Conservation (phyloP, 2,329 filamentous ascomycete genomes). For the Scytalidium lignicola region DNA sequence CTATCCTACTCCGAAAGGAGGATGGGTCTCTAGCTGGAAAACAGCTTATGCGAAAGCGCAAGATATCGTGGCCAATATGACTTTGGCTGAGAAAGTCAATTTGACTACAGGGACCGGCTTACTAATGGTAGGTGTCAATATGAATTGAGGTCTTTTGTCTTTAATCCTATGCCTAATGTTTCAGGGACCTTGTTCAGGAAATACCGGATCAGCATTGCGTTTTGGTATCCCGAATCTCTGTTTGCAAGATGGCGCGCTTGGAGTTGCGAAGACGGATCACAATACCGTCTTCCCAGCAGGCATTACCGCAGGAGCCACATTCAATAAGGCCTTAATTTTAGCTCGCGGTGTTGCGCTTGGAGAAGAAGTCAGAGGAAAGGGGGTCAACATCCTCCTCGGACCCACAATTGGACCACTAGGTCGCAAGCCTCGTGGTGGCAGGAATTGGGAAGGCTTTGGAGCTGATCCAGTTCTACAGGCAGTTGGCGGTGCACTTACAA, state of each 20-base stretch:
- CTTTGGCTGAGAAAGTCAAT: constrained; percentile 75
- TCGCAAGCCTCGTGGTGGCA: constrained; percentile 65
- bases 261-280: constrained; percentile 68
- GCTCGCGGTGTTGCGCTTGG: constrained; percentile 63
- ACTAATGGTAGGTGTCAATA: constrained; percentile 53
- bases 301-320: constrained; percentile 72
- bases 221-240: constrained; percentile 70
- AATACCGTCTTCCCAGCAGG: constrained; percentile 74
- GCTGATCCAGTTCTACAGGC: constrained; percentile 62
- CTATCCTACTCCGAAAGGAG: constrained; percentile 43
- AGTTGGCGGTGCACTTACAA: constrained; percentile 43
- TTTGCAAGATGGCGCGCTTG: constrained; percentile 66
- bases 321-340: constrained; percentile 67
- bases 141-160: neutral
- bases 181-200: constrained; percentile 62
- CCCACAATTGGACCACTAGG: constrained; percentile 64
- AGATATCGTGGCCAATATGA: constrained; percentile 67
- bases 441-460: constrained; percentile 73
- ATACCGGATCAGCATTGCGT: constrained; percentile 65
- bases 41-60: constrained; percentile 67
- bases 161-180: neutral
- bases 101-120: constrained; percentile 67
- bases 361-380: constrained; percentile 68
- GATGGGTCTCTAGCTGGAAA: constrained; percentile 51
- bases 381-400: constrained; percentile 65